Base-by-base conservation (phyloP, 345 rosid species). In the Lepidium africanum region DNA sequence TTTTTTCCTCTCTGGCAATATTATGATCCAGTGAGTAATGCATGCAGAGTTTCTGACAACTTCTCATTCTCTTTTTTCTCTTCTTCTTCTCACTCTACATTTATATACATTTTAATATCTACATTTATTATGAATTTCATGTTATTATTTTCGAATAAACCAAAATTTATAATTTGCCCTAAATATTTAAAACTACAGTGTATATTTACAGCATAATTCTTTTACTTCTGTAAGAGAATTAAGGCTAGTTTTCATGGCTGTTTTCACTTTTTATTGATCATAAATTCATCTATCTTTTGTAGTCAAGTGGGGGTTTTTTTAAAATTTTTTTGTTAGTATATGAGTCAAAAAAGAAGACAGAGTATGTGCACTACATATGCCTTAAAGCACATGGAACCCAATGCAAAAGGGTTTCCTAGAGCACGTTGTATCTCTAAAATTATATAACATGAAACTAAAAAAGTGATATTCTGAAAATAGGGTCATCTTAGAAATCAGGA, bases 371-470 rank as follows among this genome's bases (percentile, higher is more conserved):
- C 69, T 53, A 62, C 60, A 69, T 21, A 21, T 21, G 23, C 23
- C 23, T 21, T 21, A 81, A 82, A 57, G 82, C 84, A 75, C 85
- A 78, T 89, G 89, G 85, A 85, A 82, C 86, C 90, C 88, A 78
- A 68, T 69, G 70, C 39, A 51, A 35, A 47, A 21, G 70, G 65
- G 73, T 62, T 50, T 52, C 59, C 54, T 68, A 74, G 39, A 38
- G 38, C 70, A 74, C 64, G 53, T 55, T 60, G 45, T 63, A 10
- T 42, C 67, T 23, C 38, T 73, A 63, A 38, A 39, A 17, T 48
- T 46, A 5, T 17, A 9, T 1, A 21, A 45, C 19, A 40, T 33
- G 10, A 8, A n/a, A 4, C 5, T 14, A 23, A 38, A n/a, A 39
- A 49, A 50, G 15, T 17, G 51, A 21, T 14, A 23, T 16, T 25